Conservation (phyloP, 352 stramenopile species). For the Blastocystis sp. region DNA sequence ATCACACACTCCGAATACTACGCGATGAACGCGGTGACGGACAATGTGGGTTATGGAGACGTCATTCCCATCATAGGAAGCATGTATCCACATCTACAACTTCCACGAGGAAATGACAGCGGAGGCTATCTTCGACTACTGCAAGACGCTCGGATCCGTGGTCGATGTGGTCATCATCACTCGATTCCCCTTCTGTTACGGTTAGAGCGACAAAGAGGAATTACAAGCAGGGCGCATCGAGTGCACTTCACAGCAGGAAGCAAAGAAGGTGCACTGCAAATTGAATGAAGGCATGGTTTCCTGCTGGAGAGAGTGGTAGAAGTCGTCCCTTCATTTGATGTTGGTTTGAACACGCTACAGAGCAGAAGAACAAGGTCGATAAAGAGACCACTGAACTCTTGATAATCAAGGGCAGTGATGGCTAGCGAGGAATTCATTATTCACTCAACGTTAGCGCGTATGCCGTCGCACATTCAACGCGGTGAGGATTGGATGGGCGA, state of each 20-base stretch:
- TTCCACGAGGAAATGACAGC: conserved; percentile 1
- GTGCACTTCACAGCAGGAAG: background rate
- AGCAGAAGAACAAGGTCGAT: too few species aligned
- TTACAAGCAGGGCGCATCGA: conserved; percentile 23
- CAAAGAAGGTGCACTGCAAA: background rate
- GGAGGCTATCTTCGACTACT: background rate
- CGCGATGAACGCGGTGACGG: background rate
- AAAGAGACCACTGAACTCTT: background rate
- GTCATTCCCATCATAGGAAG: background rate
- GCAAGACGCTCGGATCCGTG: background rate
- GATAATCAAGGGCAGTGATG: background rate
- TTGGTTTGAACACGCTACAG: too few species aligned
- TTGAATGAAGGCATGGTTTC: background rate
- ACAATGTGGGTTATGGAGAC: background rate
- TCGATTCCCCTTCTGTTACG: conserved; percentile 38
- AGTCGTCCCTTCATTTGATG: background rate
- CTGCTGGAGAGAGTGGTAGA: background rate
- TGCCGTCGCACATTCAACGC: background rate
- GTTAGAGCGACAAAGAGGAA: background rate
- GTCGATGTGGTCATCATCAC: conserved; percentile 16
- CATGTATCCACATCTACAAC: conserved; percentile 32
- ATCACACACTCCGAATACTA: conserved; percentile 2
- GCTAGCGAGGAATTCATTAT: too few species aligned
- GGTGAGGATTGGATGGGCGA: background rate
- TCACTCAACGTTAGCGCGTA: background rate